Conservation (phyloP, 106 monocot species). For the Cymbidium sinense region DNA sequence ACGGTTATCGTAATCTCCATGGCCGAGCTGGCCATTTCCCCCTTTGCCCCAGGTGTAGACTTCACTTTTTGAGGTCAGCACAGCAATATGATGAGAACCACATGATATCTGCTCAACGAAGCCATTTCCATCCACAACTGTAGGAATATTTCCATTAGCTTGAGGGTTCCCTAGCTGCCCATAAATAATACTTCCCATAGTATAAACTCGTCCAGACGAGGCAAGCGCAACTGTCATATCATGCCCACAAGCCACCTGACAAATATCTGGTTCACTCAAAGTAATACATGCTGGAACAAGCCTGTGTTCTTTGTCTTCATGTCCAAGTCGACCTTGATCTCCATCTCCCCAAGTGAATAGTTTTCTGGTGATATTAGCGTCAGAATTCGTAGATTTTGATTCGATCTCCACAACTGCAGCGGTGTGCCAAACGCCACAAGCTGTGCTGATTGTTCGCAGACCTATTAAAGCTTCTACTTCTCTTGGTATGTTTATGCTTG, state of each 20-base stretch:
- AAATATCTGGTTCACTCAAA: conserved; percentile 31
- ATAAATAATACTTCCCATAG: conserved; percentile 37
- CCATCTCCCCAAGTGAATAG: conserved; percentile 59
- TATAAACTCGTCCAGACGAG: conserved; percentile 32
- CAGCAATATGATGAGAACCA: conserved; percentile 41
- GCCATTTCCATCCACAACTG: conserved; percentile 25
- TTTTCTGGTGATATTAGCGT: conserved; percentile 8
- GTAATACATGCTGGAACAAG: conserved; percentile 31
- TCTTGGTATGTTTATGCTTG: conserved; percentile 28
- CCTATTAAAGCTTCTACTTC: conserved; percentile 43
- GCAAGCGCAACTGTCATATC: conserved; percentile 35
- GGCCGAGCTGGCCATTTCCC: conserved; percentile 41
- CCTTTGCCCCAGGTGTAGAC: conserved; percentile 47
- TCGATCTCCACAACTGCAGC: conserved; percentile 39
- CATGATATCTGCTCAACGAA: conserved; percentile 35
- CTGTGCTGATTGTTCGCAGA: conserved; percentile 24
- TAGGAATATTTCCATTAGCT: conserved; percentile 36
- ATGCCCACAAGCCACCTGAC: conserved; percentile 44
- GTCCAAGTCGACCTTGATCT: conserved; percentile 45
- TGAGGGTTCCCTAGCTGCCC: conserved; percentile 37
- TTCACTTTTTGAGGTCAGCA: conserved; percentile 45
- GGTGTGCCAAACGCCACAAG: conserved; percentile 56
- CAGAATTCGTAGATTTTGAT: conserved; percentile 19
- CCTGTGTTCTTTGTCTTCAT: conserved; percentile 28
- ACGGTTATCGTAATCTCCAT: conserved; percentile 36